Base-by-base conservation (phyloP, 352 stramenopile species). In the Phytopythium mirpurense region DNA sequence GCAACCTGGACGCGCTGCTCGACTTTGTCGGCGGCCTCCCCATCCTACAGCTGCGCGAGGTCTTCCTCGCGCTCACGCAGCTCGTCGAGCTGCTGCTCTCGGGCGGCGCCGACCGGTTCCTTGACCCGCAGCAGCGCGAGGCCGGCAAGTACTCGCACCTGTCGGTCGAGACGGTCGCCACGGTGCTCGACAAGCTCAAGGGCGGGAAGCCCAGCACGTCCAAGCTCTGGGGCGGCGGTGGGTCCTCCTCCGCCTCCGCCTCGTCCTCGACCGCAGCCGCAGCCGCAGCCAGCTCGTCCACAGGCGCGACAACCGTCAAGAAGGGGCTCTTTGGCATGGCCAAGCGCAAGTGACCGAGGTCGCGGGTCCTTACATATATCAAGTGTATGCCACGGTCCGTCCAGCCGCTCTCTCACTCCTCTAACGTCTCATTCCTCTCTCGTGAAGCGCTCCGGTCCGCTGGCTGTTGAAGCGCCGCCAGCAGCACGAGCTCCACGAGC, bases 121-220 rank as follows among this genome's bases (percentile, higher is more conserved):
- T 89, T 0, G 78, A 87, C 45, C 75, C 78, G 2, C 75, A 85
- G 6, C 72, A 86, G 51, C 51, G 75, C 21, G 78, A 86, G 31
- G 47, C 62, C 16, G 68, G 74, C 32, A 89, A 87, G 53, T 88
- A 83, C 46, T 75, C 78, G 6, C 78, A 90, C 44, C 44, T 92
- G 19, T 83, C 74, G 8, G 67, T 72, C 5, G 81, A 88, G 18
- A 88, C 66, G 3, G 76, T 92, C n/a, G 65, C 74, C 0, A 68
- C 64, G 2, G 72, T 92, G 27, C 64, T 79, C 6, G 76, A 76
- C n/a, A 92, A 92, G 54, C 70, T 88, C 62, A 89, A 89, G 45
- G 78, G 86, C 44, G 43, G 57, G 14, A 89, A 89, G 38, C 24
- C 48, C 5, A 70, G 46, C 1, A 65, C 63, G 4, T 84, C 72